Percentiles rank a stretch among this genome's conserved stretches.
These are phyloP conservation scores for Ophiostoma tasmaniense DNA, from an alignment of 2,329 filamentous ascomycete genomes.

Conservation along the genomic window DNA sequence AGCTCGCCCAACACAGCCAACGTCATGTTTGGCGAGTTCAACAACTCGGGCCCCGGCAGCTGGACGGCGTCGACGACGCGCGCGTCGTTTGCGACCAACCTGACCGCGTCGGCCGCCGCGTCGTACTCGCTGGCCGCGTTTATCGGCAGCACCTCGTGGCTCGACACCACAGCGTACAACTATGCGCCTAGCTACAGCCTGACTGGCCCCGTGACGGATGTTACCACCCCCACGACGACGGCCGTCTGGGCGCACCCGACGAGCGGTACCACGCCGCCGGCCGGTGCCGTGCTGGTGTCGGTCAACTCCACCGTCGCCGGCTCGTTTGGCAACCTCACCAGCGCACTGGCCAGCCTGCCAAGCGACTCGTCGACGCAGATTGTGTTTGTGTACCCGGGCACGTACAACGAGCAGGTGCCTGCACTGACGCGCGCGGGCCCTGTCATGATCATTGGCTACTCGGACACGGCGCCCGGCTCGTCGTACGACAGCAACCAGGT, in stretches of 20 bases:
- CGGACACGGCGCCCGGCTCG: constrained; percentile 30
- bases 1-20: constrained; percentile 28
- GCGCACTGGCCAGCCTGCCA: constrained; percentile 36
- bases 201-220: not conserved
- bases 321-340: constrained; percentile 34
- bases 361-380: constrained; percentile 34
- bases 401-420: constrained; percentile 33
- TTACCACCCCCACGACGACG: not conserved
- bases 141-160: not conserved
- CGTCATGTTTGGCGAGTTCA: constrained; percentile 43
- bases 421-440: constrained; percentile 31
- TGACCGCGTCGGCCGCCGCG: constrained; percentile 30
- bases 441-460: constrained; percentile 14
- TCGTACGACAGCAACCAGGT: constrained; percentile 32
- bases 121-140: not conserved
- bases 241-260: not conserved
- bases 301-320: constrained; percentile 21
- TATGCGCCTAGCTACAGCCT: not conserved
- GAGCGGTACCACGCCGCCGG: not conserved
- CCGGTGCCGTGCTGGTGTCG: constrained; percentile 2
- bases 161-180: not conserved
- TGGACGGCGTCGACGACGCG: constrained; percentile 19
- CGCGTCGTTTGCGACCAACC: constrained; percentile 30
- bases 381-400: constrained; percentile 30
- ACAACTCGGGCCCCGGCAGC: constrained; percentile 47